These are phyloP conservation scores for Hibiscus mutabilis DNA, from an alignment of 345 rosid species.

Conservation along the genomic window DNA sequence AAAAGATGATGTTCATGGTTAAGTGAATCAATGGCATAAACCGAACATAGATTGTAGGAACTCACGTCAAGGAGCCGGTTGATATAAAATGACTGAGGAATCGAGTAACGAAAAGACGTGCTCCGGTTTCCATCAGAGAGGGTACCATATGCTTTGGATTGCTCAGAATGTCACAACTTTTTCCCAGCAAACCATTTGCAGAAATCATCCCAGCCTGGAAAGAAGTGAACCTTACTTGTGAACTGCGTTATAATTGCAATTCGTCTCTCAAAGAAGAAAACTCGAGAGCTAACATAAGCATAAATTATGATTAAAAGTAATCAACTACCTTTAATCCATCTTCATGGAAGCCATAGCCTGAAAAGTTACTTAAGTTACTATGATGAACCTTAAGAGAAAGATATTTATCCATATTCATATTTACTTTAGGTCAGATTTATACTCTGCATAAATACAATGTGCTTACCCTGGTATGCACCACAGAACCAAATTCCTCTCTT, in stretches of 20 bases:
- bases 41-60: constrained; percentile 7
- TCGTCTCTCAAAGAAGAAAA: background rate
- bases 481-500: constrained; percentile 83
- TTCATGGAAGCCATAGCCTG: constrained; percentile 98
- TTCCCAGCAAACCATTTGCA: constrained; percentile 61
- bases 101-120: constrained; percentile 53
- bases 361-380: constrained; percentile 13
- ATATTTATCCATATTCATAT: background rate
- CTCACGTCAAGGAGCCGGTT: constrained; percentile 69
- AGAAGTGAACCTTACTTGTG: background rate
- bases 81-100: constrained; percentile 65
- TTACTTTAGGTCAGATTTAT: too few species aligned
- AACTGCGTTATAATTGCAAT: background rate
- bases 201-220: constrained; percentile 71
- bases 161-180: constrained; percentile 30
- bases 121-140: constrained; percentile 58
- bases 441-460: background rate
- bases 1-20: background rate
- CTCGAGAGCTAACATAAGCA: background rate
- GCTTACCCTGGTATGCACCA: constrained; percentile 81
- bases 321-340: constrained; percentile 72
- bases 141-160: constrained; percentile 83
- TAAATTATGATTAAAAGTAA: background rate
- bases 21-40: background rate
- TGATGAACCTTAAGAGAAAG: background rate